Evolutionary conservation across 257 asterid genomes (phyloP).

Genomic region (Knoxia roxburghii): DNA sequence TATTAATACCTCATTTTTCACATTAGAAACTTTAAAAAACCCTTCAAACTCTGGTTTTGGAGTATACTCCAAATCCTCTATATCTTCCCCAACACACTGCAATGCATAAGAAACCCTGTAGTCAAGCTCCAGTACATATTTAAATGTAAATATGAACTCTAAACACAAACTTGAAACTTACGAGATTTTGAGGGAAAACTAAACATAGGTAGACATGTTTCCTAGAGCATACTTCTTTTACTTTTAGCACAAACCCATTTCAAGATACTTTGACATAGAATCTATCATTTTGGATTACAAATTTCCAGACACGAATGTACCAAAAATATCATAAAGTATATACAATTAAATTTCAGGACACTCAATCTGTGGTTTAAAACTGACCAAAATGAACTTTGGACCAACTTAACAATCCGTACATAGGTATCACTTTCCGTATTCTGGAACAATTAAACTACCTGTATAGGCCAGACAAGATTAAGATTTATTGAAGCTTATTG

Average conservation of each 20-base stretch:
- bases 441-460: background rate
- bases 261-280: background rate
- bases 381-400: background rate
- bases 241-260: background rate
- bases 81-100: slow-evolving; percentile 95
- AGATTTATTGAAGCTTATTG: background rate
- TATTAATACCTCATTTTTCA: slow-evolving; percentile 74
- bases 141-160: background rate
- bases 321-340: background rate
- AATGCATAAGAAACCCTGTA: slow-evolving; percentile 9
- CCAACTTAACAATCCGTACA: background rate
- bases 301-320: background rate
- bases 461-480: background rate
- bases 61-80: slow-evolving; percentile 94
- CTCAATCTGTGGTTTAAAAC: background rate
- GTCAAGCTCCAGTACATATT: background rate
- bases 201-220: background rate
- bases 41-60: slow-evolving; percentile 98
- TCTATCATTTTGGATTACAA: background rate
- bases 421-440: background rate
- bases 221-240: background rate
- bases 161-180: background rate
- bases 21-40: slow-evolving; percentile 73
- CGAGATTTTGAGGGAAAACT: background rate
- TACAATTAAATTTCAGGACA: background rate